Conservation (phyloP, 2,329 filamentous ascomycete genomes). For the Coniochaeta hoffmannii region DNA sequence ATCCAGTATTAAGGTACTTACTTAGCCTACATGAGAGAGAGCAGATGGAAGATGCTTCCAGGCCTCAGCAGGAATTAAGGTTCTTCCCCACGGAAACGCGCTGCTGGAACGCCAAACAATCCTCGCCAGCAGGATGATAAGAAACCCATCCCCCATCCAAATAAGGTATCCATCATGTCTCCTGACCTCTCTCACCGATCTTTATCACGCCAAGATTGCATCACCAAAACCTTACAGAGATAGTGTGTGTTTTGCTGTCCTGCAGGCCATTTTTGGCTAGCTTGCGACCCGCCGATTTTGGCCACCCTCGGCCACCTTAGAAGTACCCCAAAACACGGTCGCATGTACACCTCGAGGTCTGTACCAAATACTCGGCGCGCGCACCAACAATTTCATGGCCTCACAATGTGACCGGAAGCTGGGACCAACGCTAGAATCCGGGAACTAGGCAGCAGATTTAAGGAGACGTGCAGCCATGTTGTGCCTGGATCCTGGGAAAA, state of each 20-base stretch:
- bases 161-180: too few species aligned
- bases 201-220: too few species aligned
- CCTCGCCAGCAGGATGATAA: too few species aligned
- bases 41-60: too few species aligned
- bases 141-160: too few species aligned
- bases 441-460: not conserved
- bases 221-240: too few species aligned
- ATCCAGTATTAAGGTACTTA: too few species aligned
- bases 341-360: not conserved
- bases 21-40: too few species aligned
- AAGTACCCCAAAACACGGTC: not conserved
- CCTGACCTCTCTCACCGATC: too few species aligned
- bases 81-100: too few species aligned
- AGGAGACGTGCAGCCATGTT: not conserved
- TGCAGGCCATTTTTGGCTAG: not conserved
- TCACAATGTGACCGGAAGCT: not conserved
- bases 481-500: not conserved
- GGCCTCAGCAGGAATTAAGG: too few species aligned
- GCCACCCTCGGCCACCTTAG: not conserved
- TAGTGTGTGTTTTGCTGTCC: not conserved
- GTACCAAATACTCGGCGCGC: not conserved
- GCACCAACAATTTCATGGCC: not conserved
- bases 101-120: too few species aligned
- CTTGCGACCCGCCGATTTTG: not conserved
- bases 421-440: conserved; percentile 1